These are phyloP conservation scores for Dillenia suffruticosa DNA, from an alignment of 164 flowering plant genomes.

Conservation along the genomic window DNA sequence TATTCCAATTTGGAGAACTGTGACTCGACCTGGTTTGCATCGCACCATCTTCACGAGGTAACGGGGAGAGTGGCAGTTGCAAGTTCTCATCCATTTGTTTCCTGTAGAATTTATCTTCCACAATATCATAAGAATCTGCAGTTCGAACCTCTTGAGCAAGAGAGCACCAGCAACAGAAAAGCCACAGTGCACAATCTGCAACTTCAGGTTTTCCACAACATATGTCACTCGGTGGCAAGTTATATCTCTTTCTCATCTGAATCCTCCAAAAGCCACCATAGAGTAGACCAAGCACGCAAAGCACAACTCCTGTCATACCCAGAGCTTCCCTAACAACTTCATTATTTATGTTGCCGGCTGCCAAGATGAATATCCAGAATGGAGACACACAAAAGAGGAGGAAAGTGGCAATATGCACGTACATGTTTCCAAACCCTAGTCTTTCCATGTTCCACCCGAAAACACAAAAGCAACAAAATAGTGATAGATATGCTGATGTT, in stretches of 20 bases:
- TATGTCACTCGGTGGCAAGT: constrained; percentile 54
- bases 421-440: constrained; percentile 96
- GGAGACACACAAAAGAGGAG: constrained; percentile 83
- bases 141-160: constrained; percentile 95
- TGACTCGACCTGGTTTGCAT: constrained; percentile 14
- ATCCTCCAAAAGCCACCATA: constrained; percentile 99
- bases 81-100: constrained; percentile 19
- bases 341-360: constrained; percentile 69
- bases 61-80: constrained; percentile 24
- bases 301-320: constrained; percentile 58
- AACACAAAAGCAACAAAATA: constrained; percentile 84
- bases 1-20: constrained; percentile 18
- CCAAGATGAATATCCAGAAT: constrained; percentile 80
- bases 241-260: constrained; percentile 87
- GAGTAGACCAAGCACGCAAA: constrained; percentile 77
- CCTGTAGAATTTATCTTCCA: constrained; percentile 54
- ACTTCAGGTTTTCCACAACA: constrained; percentile 61
- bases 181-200: constrained; percentile 82
- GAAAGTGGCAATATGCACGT: constrained; percentile 90
- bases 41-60: constrained; percentile 39
- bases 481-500: constrained; percentile 68
- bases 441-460: constrained; percentile 99
- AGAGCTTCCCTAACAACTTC: constrained; percentile 56
- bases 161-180: constrained; percentile 93
- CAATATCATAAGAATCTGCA: constrained; percentile 68